Evolutionary conservation across 352 stramenopile species (phyloP).

Genomic region (Phytophthora macrochlamydospora): DNA sequence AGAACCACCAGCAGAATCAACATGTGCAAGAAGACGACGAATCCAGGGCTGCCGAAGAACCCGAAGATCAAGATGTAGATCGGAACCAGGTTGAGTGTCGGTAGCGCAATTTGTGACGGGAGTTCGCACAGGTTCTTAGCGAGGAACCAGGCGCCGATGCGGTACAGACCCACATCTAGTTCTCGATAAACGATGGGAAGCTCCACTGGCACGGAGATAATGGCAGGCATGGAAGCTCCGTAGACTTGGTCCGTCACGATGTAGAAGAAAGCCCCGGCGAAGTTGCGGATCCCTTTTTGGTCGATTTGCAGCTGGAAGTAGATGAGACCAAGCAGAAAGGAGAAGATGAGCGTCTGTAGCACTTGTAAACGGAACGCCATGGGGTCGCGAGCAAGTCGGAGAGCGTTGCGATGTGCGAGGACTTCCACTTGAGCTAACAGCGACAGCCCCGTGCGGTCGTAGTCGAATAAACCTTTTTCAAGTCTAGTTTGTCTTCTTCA

Average conservation of each 20-base stretch:
- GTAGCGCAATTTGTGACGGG: conserved; percentile 34
- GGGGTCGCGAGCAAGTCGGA: conserved; percentile 34
- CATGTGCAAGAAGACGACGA: conserved; percentile 35
- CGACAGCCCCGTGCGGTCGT: conserved; percentile 14
- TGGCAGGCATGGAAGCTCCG: conserved; percentile 34
- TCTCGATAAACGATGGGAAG: conserved; percentile 48
- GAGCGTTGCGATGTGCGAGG: conserved; percentile 39
- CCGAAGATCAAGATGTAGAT: conserved; percentile 44
- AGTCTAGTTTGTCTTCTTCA: conserved; percentile 1
- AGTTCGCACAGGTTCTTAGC: conserved; percentile 52
- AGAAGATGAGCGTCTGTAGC: conserved; percentile 39
- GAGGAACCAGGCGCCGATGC: conserved; percentile 42
- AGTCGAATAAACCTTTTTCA: conserved; percentile 7
- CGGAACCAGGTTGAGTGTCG: conserved; percentile 36
- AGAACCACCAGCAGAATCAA: conserved; percentile 32
- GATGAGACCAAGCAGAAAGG: conserved; percentile 44
- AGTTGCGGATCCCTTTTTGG: conserved; percentile 47
- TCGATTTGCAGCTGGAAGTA: conserved; percentile 48
- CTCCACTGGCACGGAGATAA: conserved; percentile 45
- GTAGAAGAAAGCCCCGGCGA: conserved; percentile 52
- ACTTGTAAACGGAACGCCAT: conserved; percentile 35
- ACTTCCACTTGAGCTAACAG: conserved; percentile 39
- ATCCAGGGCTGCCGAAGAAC: conserved; percentile 20
- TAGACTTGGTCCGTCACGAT: conserved; percentile 50
- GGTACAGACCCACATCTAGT: conserved; percentile 41